Evolutionary conservation across 1,284 basidiomycete species (phyloP).

Genomic region (Ceratobasidium sp.): DNA sequence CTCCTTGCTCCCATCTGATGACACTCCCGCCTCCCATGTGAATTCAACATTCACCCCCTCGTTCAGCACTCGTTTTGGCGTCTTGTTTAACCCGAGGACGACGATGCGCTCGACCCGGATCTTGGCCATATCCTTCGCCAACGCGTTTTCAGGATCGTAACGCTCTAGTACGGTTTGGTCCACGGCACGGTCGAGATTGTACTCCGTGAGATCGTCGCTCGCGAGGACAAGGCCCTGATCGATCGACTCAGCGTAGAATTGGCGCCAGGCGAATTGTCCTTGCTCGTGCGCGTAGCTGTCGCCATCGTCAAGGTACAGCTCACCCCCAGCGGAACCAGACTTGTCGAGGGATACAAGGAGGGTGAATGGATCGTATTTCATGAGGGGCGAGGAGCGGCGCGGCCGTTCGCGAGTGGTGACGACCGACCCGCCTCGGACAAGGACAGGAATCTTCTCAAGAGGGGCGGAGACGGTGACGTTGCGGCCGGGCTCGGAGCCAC

Average conservation of each 20-base stretch:
- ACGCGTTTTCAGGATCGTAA: constrained; percentile 68
- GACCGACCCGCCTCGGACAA: constrained; percentile 94
- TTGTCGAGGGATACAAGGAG: constrained; percentile 85
- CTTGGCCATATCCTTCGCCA: constrained; percentile 72
- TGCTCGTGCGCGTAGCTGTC: constrained; percentile 83
- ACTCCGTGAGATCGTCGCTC: constrained; percentile 68
- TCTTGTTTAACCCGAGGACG: constrained; percentile 77
- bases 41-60: constrained; percentile 70
- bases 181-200: constrained; percentile 64
- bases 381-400: constrained; percentile 86
- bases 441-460: constrained; percentile 84
- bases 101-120: constrained; percentile 87
- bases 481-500: constrained; percentile 72
- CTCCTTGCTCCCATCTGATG: constrained; percentile 68
- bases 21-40: constrained; percentile 68
- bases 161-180: constrained; percentile 66
- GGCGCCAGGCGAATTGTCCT: constrained; percentile 88
- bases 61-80: constrained; percentile 72
- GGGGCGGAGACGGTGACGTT: constrained; percentile 81
- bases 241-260: constrained; percentile 71
- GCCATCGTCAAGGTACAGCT: constrained; percentile 97
- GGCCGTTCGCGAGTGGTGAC: constrained; percentile 89
- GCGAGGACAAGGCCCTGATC: constrained; percentile 63
- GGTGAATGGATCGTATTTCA: constrained; percentile 95
- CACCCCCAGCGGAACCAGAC: constrained; percentile 76